These are phyloP conservation scores for Penicillium roqueforti DNA, from an alignment of 495 filamentous ascomycete species.

Conservation along the genomic window DNA sequence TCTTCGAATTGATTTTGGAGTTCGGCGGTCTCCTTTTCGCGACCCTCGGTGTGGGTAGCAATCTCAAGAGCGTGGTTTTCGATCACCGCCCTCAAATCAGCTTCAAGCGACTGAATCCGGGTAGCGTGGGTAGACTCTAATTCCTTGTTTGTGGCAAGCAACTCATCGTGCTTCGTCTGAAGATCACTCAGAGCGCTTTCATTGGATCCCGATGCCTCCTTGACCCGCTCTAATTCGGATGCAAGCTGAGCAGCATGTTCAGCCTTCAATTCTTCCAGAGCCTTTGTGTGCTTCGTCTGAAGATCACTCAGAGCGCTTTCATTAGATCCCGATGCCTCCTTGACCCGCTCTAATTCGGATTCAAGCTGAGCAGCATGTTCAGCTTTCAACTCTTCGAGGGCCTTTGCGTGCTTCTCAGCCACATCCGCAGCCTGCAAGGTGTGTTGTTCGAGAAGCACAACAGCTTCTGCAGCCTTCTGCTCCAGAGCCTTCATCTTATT, in stretches of 20 bases:
- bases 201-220: slow-evolving; percentile 30
- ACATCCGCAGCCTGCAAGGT: slow-evolving; percentile 20
- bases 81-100: slow-evolving; percentile 31
- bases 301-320: slow-evolving; percentile 33
- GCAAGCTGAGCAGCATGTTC: slow-evolving; percentile 7
- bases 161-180: slow-evolving; percentile 40
- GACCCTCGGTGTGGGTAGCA: slow-evolving; percentile 30
- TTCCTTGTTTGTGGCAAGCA: slow-evolving; percentile 30
- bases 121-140: slow-evolving; percentile 34
- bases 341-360: slow-evolving; percentile 29
- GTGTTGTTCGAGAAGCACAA: slow-evolving; percentile 32
- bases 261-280: slow-evolving; percentile 27
- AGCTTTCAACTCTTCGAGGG: slow-evolving; percentile 28
- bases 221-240: slow-evolving; percentile 29
- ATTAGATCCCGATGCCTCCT: slow-evolving; percentile 30
- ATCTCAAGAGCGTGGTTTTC: slow-evolving; percentile 33
- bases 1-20: slow-evolving; percentile 37
- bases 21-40: slow-evolving; percentile 30
- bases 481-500: slow-evolving; percentile 32
- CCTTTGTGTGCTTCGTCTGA: slow-evolving; percentile 36
- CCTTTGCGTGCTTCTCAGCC: slow-evolving; percentile 31
- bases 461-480: slow-evolving; percentile 35
- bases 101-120: slow-evolving; percentile 33
- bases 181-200: slow-evolving; percentile 33
- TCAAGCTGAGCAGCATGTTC: slow-evolving; percentile 7